Evolutionary conservation across 2,329 filamentous ascomycete species (phyloP).

Genomic region (Anisogramma anomala): DNA sequence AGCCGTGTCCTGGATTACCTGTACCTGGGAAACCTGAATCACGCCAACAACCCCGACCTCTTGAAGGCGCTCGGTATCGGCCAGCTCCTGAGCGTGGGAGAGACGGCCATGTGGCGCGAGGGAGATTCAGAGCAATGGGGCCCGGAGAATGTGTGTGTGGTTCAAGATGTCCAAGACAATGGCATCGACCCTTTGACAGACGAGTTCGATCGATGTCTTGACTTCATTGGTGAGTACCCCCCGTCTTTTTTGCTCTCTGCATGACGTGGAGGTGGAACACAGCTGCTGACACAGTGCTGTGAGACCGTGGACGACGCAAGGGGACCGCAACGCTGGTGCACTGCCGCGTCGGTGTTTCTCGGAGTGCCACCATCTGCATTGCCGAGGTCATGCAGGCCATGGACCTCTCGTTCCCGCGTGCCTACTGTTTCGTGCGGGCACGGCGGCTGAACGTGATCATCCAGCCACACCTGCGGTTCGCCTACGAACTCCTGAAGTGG

Average conservation of each 20-base stretch:
- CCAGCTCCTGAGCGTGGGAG: conserved; percentile 84
- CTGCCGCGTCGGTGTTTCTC: conserved; percentile 88
- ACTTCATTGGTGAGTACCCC: conserved; percentile 70
- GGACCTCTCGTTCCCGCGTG: conserved; percentile 72
- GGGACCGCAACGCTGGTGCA: conserved; percentile 85
- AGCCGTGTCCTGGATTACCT: conserved; percentile 85
- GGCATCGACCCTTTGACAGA: conserved; percentile 84
- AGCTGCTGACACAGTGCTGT: conserved; percentile 2
- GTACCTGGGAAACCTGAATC: conserved; percentile 86
- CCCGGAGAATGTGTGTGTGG: conserved; percentile 62
- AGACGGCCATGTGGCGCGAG: conserved; percentile 70
- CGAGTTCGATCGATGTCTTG: conserved; percentile 74
- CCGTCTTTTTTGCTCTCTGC: neutral
- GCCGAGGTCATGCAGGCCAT: conserved; percentile 90
- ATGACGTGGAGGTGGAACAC: neutral
- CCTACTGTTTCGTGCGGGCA: conserved; percentile 93
- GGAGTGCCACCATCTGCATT: conserved; percentile 95
- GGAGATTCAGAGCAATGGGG: conserved; percentile 63
- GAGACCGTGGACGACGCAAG: conserved; percentile 67
- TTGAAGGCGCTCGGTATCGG: conserved; percentile 69
- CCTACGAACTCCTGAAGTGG: conserved; percentile 92
- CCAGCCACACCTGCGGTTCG: conserved; percentile 88
- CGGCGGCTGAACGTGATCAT: conserved; percentile 94
- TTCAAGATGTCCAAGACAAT: conserved; percentile 89
- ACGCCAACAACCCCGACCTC: conserved; percentile 87